Conservation (phyloP, 2,329 filamentous ascomycete species). For the Alternaria ethzedia region DNA sequence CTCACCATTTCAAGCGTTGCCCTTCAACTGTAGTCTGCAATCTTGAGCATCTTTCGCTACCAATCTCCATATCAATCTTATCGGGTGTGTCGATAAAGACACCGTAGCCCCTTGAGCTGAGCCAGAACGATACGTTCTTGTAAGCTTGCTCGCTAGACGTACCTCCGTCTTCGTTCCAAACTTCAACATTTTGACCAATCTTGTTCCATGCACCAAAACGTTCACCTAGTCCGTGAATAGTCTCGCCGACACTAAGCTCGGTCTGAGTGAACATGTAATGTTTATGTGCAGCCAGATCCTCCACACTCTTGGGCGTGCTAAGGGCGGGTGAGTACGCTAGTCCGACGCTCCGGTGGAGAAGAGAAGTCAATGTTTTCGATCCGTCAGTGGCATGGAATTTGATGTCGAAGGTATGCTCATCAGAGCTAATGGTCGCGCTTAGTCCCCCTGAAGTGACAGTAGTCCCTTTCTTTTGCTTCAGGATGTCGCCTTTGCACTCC, state of each 20-base stretch:
- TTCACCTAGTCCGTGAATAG: conserved; percentile 76
- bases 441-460: conserved; percentile 60
- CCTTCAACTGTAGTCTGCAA: conserved; percentile 73
- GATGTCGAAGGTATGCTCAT: conserved; percentile 62
- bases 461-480: conserved; percentile 52
- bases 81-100: conserved; percentile 76
- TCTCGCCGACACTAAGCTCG: conserved; percentile 62
- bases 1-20: conserved; percentile 69
- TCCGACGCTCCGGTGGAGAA: conserved; percentile 63
- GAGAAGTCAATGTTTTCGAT: conserved; percentile 60
- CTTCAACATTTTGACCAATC: conserved; percentile 71
- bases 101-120: conserved; percentile 76
- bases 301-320: conserved; percentile 60
- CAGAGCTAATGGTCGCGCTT: conserved; percentile 58
- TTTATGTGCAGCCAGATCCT: conserved; percentile 55
- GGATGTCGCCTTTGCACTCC: conserved; percentile 44
- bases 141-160: conserved; percentile 74
- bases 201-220: conserved; percentile 79
- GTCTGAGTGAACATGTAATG: conserved; percentile 57
- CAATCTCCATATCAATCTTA: conserved; percentile 73
- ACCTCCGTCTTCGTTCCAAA: conserved; percentile 69
- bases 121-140: conserved; percentile 74
- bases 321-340: conserved; percentile 63
- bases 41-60: conserved; percentile 73
- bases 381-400: conserved; percentile 60